Percentiles rank a stretch among this genome's conserved stretches.
Evolutionary conservation across 2,329 filamentous ascomycete genomes (phyloP).

Genomic region (Thielaviopsis ethacetica): DNA sequence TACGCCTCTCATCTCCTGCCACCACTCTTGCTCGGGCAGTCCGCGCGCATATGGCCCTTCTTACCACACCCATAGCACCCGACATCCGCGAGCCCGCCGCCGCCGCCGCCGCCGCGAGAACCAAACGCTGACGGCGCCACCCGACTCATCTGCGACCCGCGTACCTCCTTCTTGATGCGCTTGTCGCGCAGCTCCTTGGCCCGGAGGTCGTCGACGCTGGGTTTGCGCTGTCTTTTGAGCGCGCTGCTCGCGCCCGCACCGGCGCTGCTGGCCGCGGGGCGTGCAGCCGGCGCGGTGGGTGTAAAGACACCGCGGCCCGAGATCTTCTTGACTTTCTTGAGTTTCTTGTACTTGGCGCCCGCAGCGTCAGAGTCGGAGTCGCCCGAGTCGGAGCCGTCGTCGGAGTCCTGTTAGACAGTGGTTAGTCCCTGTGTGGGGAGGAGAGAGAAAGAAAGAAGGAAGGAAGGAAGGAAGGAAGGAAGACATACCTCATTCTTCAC

Average conservation of each 20-base stretch:
- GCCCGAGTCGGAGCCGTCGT: constrained; percentile 11
- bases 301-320: constrained; percentile 6
- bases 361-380: constrained; percentile 6
- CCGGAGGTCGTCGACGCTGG: constrained; percentile 1
- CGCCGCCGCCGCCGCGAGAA: not conserved
- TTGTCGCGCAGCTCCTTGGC: constrained; percentile 37
- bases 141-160: constrained; percentile 7
- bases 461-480: not conserved
- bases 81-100: constrained; percentile 16
- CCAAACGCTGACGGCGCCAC: constrained; percentile 3
- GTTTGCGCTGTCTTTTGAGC: constrained; percentile 3
- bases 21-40: constrained; percentile 30
- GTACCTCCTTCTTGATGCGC: constrained; percentile 46
- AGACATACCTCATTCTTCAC: constrained; percentile 16
- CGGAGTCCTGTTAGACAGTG: constrained; percentile 12
- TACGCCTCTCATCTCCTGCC: not conserved
- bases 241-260: constrained; percentile 3
- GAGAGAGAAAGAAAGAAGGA: not conserved
- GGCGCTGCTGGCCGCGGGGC: constrained; percentile 10
- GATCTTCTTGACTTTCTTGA: constrained; percentile 10
- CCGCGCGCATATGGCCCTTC: constrained; percentile 39
- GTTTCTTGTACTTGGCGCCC: constrained; percentile 9
- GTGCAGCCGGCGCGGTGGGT: not conserved
- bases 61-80: constrained; percentile 46
- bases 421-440: not conserved